Evolutionary conservation across 1,284 basidiomycete genomes (phyloP).

Genomic region (Leccinum subfulvum): DNA sequence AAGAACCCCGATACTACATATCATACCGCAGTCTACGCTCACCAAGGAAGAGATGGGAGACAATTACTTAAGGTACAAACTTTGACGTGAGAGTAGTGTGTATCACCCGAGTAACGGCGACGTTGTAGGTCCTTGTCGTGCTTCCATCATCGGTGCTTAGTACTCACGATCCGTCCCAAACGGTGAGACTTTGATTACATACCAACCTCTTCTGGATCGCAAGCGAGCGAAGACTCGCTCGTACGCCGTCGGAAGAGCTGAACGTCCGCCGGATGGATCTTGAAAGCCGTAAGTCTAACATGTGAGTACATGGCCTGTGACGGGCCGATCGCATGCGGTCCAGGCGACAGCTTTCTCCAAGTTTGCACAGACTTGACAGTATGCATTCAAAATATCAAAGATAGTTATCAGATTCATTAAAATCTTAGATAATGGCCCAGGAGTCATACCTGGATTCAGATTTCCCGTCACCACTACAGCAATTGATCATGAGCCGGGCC

Average conservation of each 20-base stretch:
- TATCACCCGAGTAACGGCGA: background rate
- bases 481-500: background rate
- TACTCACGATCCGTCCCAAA: background rate
- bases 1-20: no score
- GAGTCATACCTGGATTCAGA: slow-evolving; percentile 3
- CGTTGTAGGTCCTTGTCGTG: background rate
- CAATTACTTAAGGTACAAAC: background rate
- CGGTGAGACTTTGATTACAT: background rate
- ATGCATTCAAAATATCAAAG: background rate
- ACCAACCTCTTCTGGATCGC: background rate
- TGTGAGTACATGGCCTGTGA: background rate
- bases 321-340: background rate
- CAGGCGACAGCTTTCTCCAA: background rate
- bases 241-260: background rate
- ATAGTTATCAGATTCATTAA: background rate
- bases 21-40: background rate
- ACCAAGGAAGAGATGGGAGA: background rate
- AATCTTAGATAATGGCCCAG: slow-evolving; percentile 2
- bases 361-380: background rate
- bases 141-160: background rate
- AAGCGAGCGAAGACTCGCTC: background rate
- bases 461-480: slow-evolving; percentile 9
- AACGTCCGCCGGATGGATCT: background rate
- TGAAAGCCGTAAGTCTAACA: background rate
- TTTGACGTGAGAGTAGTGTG: background rate